Base-by-base conservation (phyloP, 164 flowering plant genomes). In the Santalum album region DNA sequence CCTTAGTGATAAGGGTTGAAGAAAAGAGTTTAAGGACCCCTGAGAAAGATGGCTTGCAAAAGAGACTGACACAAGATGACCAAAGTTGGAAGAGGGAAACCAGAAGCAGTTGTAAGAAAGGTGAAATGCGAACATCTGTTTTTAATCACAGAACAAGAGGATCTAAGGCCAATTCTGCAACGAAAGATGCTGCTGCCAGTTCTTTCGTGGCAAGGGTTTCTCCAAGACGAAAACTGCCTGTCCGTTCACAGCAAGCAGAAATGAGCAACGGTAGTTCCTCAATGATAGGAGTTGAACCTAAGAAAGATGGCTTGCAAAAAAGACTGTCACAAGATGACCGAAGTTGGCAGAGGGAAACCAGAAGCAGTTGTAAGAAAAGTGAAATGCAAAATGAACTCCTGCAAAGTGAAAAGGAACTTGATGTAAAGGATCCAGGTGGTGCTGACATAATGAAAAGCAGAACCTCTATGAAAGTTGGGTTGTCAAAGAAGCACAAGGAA, bases 131-230 rank as follows among this genome's bases (percentile, higher is more conserved):
- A 6, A 7, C 17, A 20, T 51, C 49, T 19, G 36, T 23, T 15
- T 11, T 24, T 51, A n/a, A 3, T 35, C 1, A 23, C 6, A 17
- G 16, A 38, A 39, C 36, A 23, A 57, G 44, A 26, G 54, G 29
- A 42, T 23, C 15, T 19, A 52, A 48, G 32, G 14, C 17, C 42
- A 38, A 15, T 43, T 43, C 46, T n/a, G 21, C 18, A 9, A 11
- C 46, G 1, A 39, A 39, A n/a, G 42, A 26, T 42, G 23, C n/a
- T n/a, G n/a, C n/a, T n/a, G 17, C 6, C 16, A 40, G 29, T n/a
- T n/a, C n/a, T n/a, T n/a, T n/a, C n/a, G 27, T 42, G 51, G 56
- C 26, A 56, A 56, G 19, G 18, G 19, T 29, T 44, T 56, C 51
- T 45, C 51, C 42, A 26, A 27, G 51, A 27, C 27, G 35, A 55